Base-by-base conservation (phyloP, 2,329 filamentous ascomycete species). In the Penicillium sp. region DNA sequence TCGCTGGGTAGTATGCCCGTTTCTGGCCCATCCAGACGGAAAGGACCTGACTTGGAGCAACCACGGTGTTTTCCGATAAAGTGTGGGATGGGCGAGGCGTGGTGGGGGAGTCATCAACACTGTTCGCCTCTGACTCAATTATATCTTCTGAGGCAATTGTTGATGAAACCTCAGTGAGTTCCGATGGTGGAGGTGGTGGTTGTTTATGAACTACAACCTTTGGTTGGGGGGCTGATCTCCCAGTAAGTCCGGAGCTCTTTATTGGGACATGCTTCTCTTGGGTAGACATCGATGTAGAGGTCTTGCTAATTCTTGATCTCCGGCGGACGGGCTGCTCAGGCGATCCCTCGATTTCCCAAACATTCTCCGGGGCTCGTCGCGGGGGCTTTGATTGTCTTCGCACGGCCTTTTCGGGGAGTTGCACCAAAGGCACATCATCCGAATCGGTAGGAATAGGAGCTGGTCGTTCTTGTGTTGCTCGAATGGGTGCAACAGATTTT, bases 1-100 rank as follows among this genome's bases (percentile, higher is more conserved):
- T 83, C 9, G 82, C 85, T 46, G 85, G 83, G 65, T 84, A 85
- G 66, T 81, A 87, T n/a, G 73, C 76, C 51, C 78, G 78, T 46
- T 75, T 79, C n/a, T 74, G 74, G 20, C 81, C 79, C 60, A 79
- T 83, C 78, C 84, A 87, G 29, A 77, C 75, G 8, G 84, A 83
- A 59, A 86, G 78, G 0, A 87, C 78, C 58, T 85, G 78, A 52
- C 82, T 81, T 5, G 79, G 78, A 13, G 76, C 73, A 24, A 78
- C 61, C 10, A 74, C 62, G 8, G 53, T 11, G 22, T 63, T 55
- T 13, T 68, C 64, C 29, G 53, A 53, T n/a, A 46, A 35, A 20
- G 40, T 14, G 13, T 53, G 43, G n/a, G 57, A 35, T 47, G 39
- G 37, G n/a, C 57, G 47, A 29, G 61, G 55, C 14, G 53, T 61